Evolutionary conservation across 257 asterid genomes (phyloP).

Genomic region (Ehretia macrophylla): DNA sequence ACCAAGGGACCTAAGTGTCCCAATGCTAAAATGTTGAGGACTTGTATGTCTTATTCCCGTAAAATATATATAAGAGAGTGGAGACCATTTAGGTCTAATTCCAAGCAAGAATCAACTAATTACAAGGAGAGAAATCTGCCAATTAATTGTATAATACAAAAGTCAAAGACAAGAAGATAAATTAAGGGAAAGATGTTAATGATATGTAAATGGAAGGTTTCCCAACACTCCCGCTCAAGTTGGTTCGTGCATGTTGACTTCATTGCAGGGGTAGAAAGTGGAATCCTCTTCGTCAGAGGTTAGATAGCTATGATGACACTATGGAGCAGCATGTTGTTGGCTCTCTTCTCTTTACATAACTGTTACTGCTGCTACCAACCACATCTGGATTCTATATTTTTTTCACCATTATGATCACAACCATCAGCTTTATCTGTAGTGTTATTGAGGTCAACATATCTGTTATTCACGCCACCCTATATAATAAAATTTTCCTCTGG

Average conservation of each 20-base stretch:
- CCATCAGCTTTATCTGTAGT: constrained; percentile 53
- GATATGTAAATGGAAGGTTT: too few relatives aligned
- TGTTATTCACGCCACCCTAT: constrained; percentile 76
- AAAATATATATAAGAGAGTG: too few relatives aligned
- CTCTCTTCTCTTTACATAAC: constrained; percentile 85
- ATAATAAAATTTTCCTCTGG: constrained; percentile 67
- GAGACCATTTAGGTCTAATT: too few relatives aligned
- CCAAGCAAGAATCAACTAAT: too few relatives aligned
- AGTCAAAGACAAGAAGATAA: too few relatives aligned
- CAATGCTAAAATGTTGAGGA: too few relatives aligned
- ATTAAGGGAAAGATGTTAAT: too few relatives aligned
- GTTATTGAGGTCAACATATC: constrained; percentile 47
- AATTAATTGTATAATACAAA: too few relatives aligned
- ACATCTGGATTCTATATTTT: constrained; percentile 86
- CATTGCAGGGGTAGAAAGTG: constrained; percentile 86
- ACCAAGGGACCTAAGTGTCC: too few relatives aligned
- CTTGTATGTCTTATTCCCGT: too few relatives aligned
- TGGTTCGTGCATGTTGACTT: constrained; percentile 8
- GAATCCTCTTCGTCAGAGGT: constrained; percentile 90
- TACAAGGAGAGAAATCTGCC: too few relatives aligned
- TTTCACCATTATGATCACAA: constrained; percentile 73
- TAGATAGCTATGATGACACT: constrained; percentile 85
- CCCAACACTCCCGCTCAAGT: too few relatives aligned
- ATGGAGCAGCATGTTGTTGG: constrained; percentile 93
- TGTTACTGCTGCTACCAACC: constrained; percentile 85